These are phyloP conservation scores for Termitomyces sp. DNA, from an alignment of 768 basidiomycete species.

Conservation along the genomic window DNA sequence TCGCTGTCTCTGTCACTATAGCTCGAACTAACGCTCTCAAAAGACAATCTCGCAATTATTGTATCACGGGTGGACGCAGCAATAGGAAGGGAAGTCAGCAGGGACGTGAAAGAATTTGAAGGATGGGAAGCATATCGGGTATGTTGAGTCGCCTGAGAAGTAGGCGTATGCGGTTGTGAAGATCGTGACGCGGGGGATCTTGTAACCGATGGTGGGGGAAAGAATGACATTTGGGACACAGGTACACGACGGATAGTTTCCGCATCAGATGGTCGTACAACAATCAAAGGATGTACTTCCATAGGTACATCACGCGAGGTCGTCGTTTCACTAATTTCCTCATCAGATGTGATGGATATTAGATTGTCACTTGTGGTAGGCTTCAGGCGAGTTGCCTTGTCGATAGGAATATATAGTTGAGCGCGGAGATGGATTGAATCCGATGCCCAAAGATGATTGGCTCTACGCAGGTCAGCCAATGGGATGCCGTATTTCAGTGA, in stretches of 20 bases:
- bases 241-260: slow-evolving; percentile 46
- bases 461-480: slow-evolving; percentile 76
- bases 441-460: slow-evolving; percentile 92
- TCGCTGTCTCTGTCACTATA: slow-evolving; percentile 38
- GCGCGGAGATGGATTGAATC: slow-evolving; percentile 90
- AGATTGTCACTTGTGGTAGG: slow-evolving; percentile 30
- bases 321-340: slow-evolving; percentile 19
- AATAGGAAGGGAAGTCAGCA: slow-evolving; percentile 48
- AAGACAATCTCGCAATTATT: slow-evolving; percentile 53
- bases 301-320: slow-evolving; percentile 11
- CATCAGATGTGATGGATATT: slow-evolving; percentile 25
- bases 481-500: slow-evolving; percentile 88
- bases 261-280: slow-evolving; percentile 15
- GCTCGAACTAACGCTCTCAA: slow-evolving; percentile 49
- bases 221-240: slow-evolving; percentile 51
- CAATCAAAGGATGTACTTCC: slow-evolving; percentile 12
- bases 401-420: slow-evolving; percentile 76
- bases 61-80: slow-evolving; percentile 54
- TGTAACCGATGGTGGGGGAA: slow-evolving; percentile 43
- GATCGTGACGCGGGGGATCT: slow-evolving; percentile 14
- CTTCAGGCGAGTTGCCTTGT: slow-evolving; percentile 49
- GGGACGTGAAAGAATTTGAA: slow-evolving; percentile 38
- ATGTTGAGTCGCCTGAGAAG: slow-evolving; percentile 14
- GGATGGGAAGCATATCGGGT: slow-evolving; percentile 30
- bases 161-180: slow-evolving; percentile 13